These are phyloP conservation scores for Fagus sylvatica DNA, from an alignment of 306 rosid species.

Conservation along the genomic window DNA sequence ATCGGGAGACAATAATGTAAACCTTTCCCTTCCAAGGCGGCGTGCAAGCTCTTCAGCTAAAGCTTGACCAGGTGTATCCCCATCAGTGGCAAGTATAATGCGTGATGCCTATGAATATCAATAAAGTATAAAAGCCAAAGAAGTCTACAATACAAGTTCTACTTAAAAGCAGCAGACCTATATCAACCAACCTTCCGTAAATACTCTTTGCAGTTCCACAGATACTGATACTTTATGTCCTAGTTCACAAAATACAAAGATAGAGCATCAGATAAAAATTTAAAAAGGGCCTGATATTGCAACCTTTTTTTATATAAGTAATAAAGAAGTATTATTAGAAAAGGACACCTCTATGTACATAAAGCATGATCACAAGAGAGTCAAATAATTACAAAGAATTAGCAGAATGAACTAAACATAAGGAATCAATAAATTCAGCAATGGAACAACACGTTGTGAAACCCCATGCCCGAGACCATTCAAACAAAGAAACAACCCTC, in stretches of 20 bases:
- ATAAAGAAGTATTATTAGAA: too few relatives aligned
- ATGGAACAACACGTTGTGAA: too few relatives aligned
- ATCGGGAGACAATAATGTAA: conserved; percentile 20
- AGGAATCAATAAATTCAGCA: too few relatives aligned
- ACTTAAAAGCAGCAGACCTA: conserved; percentile 12
- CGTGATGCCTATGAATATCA: conserved; percentile 73
- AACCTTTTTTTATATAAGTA: not conserved
- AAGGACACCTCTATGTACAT: too few relatives aligned
- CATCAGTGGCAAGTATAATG: conserved; percentile 91
- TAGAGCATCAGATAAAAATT: conserved; percentile 47
- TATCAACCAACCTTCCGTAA: conserved; percentile 58
- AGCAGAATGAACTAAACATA: too few relatives aligned
- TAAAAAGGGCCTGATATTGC: conserved; percentile 17
- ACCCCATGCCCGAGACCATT: not conserved
- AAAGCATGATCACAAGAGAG: too few relatives aligned
- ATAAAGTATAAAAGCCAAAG: conserved; percentile 22
- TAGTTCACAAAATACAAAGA: conserved; percentile 65
- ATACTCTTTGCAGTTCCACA: conserved; percentile 92
- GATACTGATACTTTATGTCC: conserved; percentile 89
- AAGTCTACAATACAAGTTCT: conserved; percentile 8
- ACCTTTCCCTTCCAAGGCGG: conserved; percentile 95
- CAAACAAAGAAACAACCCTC: too few relatives aligned
- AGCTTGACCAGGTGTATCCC: conserved; percentile 95
- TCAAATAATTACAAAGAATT: too few relatives aligned
- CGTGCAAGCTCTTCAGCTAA: conserved; percentile 99